A percentile compares a stretch with the other conserved stretches of the same genome.
Evolutionary conservation across 768 basidiomycete species (phyloP).

Genomic region (Daedalea quercina): DNA sequence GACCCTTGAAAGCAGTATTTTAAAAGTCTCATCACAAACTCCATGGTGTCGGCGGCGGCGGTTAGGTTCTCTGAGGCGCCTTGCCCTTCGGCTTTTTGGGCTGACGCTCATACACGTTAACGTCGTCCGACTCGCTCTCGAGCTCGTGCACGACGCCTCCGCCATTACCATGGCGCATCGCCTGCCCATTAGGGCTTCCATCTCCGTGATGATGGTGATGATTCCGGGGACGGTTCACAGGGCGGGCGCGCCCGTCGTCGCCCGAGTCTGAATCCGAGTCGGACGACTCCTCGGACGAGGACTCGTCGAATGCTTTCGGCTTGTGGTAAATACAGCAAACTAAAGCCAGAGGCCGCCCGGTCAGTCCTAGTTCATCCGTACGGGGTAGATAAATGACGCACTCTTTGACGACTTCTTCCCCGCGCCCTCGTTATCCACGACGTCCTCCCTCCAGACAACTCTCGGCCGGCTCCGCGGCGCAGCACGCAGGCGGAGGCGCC

Average conservation of each 20-base stretch:
- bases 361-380: too few species aligned
- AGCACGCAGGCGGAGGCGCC: constrained; percentile 57
- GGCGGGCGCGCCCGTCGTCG: constrained; percentile 15
- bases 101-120: constrained; percentile 30
- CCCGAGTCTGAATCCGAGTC: constrained; percentile 40
- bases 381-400: constrained; percentile 30
- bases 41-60: too few species aligned
- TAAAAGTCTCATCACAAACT: background rate
- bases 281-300: constrained; percentile 52
- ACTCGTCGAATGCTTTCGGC: constrained; percentile 74
- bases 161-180: constrained; percentile 11
- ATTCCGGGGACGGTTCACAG: constrained; percentile 7
- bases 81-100: constrained; percentile 22
- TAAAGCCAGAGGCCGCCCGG: constrained; percentile 23
- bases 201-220: constrained; percentile 12
- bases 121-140: constrained; percentile 16
- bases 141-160: constrained; percentile 20
- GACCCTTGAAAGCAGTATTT: too few species aligned
- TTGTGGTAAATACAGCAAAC: constrained; percentile 96
- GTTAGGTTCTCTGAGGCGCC: background rate
- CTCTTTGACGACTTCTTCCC: constrained; percentile 93
- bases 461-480: constrained; percentile 33
- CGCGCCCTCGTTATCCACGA: constrained; percentile 86
- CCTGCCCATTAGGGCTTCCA: constrained; percentile 10
- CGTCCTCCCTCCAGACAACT: constrained; percentile 81